These are phyloP conservation scores for Lophiostoma macrostomum DNA, from an alignment of 495 filamentous ascomycete genomes.

Conservation along the genomic window DNA sequence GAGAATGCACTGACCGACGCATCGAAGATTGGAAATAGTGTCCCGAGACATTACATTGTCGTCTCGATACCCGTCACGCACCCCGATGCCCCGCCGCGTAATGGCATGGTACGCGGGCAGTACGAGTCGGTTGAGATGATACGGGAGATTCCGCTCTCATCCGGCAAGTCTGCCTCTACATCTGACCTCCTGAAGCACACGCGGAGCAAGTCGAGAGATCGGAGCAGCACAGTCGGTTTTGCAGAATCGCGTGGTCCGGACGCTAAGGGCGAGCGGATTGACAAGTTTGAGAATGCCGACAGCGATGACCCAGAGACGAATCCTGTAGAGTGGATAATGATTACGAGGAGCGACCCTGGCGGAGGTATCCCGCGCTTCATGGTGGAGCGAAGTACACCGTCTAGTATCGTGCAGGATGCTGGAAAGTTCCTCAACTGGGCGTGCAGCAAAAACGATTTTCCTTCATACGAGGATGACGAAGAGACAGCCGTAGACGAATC, in stretches of 20 bases:
- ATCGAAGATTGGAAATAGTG: constrained; percentile 28
- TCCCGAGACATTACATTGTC: constrained; percentile 72
- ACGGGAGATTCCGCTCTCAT: constrained; percentile 64
- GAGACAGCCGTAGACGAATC: constrained; percentile 20
- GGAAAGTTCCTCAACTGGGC: constrained; percentile 87
- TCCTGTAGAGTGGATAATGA: constrained; percentile 93
- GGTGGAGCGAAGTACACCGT: constrained; percentile 88
- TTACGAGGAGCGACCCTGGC: constrained; percentile 90
- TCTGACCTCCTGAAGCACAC: constrained; percentile 36
- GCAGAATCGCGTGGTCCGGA: constrained; percentile 43
- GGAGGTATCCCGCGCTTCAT: constrained; percentile 91
- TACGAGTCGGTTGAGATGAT: constrained; percentile 94
- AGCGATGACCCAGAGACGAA: constrained; percentile 54
- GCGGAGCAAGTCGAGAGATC: constrained; percentile 22
- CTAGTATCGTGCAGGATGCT: constrained; percentile 77
- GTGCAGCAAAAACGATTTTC: constrained; percentile 51
- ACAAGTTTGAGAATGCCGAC: constrained; percentile 38
- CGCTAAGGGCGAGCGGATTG: constrained; percentile 43
- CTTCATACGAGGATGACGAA: constrained; percentile 41
- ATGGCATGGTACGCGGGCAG: constrained; percentile 73
- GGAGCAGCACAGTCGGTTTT: constrained; percentile 52
- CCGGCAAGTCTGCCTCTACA: constrained; percentile 37
- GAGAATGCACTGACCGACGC: constrained; percentile 38
- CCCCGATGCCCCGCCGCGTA: constrained; percentile 61
- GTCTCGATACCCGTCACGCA: constrained; percentile 81